These are phyloP conservation scores for Coelastrella sp. DNA, from an alignment of 139 green algal genomes.

Conservation along the genomic window DNA sequence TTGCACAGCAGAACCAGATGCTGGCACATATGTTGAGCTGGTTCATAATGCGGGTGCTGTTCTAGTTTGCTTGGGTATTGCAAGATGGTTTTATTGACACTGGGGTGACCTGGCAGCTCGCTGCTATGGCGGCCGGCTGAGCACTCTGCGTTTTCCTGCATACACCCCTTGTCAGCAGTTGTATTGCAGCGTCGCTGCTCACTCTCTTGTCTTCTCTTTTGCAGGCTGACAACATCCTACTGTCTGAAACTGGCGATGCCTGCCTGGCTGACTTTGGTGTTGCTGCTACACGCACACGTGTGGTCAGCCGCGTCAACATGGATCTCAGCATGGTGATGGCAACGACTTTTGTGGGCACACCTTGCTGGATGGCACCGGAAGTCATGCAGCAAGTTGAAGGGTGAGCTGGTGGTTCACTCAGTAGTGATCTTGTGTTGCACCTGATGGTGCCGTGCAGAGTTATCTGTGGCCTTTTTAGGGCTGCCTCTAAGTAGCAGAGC, in stretches of 20 bases:
- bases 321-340: constrained; percentile 49
- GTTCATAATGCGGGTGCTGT: too few species aligned
- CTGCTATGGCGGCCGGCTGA: too few species aligned
- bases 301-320: background rate
- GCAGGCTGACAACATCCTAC: constrained; percentile 98
- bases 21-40: too few species aligned
- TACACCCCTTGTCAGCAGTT: too few species aligned
- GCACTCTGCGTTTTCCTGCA: too few species aligned
- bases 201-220: constrained; percentile 57
- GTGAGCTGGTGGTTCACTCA: constrained; percentile 34
- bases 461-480: constrained; percentile 59
- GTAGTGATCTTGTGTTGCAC: too few species aligned
- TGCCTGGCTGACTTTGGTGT: constrained; percentile 99
- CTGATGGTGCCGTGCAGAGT: background rate
- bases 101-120: too few species aligned
- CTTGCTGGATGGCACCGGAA: constrained; percentile 96
- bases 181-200: too few species aligned
- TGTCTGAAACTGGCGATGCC: constrained; percentile 91
- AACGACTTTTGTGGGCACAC: constrained; percentile 82
- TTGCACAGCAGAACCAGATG: too few species aligned
- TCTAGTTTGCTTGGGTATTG: too few species aligned
- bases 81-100: too few species aligned
- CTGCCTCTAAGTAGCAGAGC: constrained; percentile 96
- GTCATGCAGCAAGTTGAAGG: constrained; percentile 96
- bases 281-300: constrained; percentile 73